Conservation (phyloP, 2,329 filamentous ascomycete species). For the Colletotrichum gloeosporioides region DNA sequence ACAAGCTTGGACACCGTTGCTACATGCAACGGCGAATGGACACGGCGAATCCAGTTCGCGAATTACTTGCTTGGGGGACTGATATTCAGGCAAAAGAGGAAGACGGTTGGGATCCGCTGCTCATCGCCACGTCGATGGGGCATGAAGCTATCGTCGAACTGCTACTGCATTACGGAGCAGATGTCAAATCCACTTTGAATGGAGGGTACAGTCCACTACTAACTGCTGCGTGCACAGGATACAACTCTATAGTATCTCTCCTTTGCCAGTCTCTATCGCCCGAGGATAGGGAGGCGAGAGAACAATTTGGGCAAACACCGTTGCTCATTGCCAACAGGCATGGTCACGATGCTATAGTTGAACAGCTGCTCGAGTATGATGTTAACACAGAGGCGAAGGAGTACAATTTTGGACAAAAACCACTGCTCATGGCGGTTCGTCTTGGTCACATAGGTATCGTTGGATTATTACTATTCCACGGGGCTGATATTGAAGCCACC, state of each 20-base stretch:
- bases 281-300: accelerated
- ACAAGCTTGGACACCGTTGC: too few species aligned
- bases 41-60: too few species aligned
- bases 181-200: accelerated
- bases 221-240: accelerated
- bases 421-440: neutral
- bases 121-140: neutral
- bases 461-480: accelerated
- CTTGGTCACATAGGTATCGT: neutral
- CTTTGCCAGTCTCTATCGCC: too few species aligned
- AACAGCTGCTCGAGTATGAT: accelerated
- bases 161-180: accelerated
- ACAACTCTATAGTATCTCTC: too few species aligned
- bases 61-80: too few species aligned
- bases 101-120: neutral
- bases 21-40: too few species aligned
- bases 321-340: neutral
- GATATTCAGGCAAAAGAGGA: too few species aligned
- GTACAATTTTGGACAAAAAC: neutral
- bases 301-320: neutral
- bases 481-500: too few species aligned
- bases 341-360: accelerated
- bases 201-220: accelerated
- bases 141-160: accelerated
- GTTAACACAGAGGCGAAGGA: neutral